A percentile compares a stretch with the other conserved stretches of the same genome.
Conservation (phyloP, 805 yeast species). For the Wickerhamiella cacticola region DNA sequence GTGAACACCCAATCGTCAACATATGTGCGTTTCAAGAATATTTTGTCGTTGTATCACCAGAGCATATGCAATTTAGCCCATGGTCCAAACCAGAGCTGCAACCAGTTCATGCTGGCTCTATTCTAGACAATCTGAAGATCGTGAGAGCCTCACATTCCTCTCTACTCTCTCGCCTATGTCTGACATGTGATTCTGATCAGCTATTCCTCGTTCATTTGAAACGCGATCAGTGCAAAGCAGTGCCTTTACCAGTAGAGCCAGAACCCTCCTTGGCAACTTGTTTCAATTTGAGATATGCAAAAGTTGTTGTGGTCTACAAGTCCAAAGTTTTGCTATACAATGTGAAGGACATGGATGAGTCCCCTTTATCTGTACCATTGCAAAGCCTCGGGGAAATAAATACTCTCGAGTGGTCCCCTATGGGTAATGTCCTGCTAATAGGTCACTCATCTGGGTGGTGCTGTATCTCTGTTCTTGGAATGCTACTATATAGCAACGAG, state of each 20-base stretch:
- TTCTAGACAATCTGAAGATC: not conserved
- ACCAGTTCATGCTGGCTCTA: slow-evolving; percentile 3
- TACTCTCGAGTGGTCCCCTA: slow-evolving; percentile 31
- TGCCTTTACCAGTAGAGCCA: not conserved
- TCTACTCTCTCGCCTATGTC: slow-evolving; percentile 7
- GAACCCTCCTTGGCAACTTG: slow-evolving; percentile 22
- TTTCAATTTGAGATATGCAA: slow-evolving; percentile 34
- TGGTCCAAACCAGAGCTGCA: slow-evolving; percentile 14
- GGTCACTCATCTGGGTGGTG: slow-evolving; percentile 38
- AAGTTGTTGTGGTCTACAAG: slow-evolving; percentile 32
- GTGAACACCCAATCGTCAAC: slow-evolving; percentile 26
- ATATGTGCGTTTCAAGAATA: slow-evolving; percentile 22
- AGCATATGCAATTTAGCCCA: slow-evolving; percentile 18
- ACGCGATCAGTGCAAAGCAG: slow-evolving; percentile 2
- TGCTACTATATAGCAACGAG: slow-evolving; percentile 26
- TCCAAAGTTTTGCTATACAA: slow-evolving; percentile 32
- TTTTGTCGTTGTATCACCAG: slow-evolving; percentile 20
- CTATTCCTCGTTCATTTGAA: slow-evolving; percentile 7
- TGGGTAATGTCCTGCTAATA: slow-evolving; percentile 28
- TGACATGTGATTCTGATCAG: slow-evolving; percentile 6
- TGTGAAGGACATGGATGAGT: slow-evolving; percentile 24
- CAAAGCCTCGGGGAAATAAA: slow-evolving; percentile 25
- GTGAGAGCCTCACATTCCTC: slow-evolving; percentile 6
- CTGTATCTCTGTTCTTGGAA: slow-evolving; percentile 38
- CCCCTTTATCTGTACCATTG: slow-evolving; percentile 25